Conservation (phyloP, 306 rosid species). For the Inga leiocalycina region DNA sequence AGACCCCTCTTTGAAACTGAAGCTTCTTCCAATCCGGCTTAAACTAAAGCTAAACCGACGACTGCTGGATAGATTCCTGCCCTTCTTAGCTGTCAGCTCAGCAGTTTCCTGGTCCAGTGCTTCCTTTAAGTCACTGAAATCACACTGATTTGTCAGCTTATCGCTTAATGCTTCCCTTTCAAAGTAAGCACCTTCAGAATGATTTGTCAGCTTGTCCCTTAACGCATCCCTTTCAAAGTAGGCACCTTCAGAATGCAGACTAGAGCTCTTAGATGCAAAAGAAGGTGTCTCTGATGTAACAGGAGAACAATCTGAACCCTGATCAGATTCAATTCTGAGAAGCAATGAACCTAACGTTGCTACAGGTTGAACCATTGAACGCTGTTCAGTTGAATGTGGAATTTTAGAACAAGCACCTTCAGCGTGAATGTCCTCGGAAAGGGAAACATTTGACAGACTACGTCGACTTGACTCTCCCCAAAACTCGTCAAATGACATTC, state of each 20-base stretch:
- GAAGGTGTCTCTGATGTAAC: conserved; percentile 33
- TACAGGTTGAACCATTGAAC: conserved; percentile 39
- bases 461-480: conserved; percentile 48
- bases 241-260: conserved; percentile 36
- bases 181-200: conserved; percentile 31
- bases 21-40: conserved; percentile 74
- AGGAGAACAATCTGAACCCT: conserved; percentile 40
- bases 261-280: conserved; percentile 40
- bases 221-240: conserved; percentile 31
- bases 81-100: conserved; percentile 42
- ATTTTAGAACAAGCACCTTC: conserved; percentile 52
- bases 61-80: conserved; percentile 55
- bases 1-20: conserved; percentile 80
- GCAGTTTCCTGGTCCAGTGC: conserved; percentile 45
- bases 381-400: conserved; percentile 50
- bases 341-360: conserved; percentile 37
- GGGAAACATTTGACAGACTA: conserved; percentile 52
- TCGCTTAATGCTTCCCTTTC: conserved; percentile 32
- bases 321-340: conserved; percentile 32
- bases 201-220: conserved; percentile 27
- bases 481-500: conserved; percentile 45
- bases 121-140: conserved; percentile 34
- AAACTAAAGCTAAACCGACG: conserved; percentile 72
- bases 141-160: conserved; percentile 36
- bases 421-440: conserved; percentile 42